Evolutionary conservation across 768 basidiomycete species (phyloP).

Genomic region (Naganishia vishniacii): DNA sequence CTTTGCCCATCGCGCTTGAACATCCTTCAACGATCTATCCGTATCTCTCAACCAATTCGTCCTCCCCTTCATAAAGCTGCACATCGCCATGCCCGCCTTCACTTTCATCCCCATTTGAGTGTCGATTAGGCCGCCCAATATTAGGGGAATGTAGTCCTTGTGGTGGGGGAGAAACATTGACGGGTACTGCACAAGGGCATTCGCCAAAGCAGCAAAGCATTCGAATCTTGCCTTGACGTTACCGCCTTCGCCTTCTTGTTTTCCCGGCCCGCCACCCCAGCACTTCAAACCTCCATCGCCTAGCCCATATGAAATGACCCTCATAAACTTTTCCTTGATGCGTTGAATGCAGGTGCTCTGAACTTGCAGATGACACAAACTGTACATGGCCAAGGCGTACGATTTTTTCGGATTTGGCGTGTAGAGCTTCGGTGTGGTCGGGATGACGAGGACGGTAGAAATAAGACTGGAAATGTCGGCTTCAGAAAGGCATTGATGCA

Average conservation of each 20-base stretch:
- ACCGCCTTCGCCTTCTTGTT: constrained; percentile 32
- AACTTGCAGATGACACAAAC: constrained; percentile 37
- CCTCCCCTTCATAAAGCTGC: constrained; percentile 36
- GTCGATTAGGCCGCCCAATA: constrained; percentile 31
- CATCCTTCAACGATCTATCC: constrained; percentile 24
- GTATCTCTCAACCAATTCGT: constrained; percentile 29
- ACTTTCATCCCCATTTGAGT: constrained; percentile 28
- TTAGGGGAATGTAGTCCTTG: constrained; percentile 34
- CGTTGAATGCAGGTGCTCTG: constrained; percentile 35
- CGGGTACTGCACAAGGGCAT: constrained; percentile 38
- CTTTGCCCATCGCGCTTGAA: neutral
- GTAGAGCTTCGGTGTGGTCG: constrained; percentile 40
- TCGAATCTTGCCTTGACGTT: constrained; percentile 35
- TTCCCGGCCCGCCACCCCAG: constrained; percentile 28
- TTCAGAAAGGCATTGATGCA: constrained; percentile 38
- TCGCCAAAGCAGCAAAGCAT: constrained; percentile 35
- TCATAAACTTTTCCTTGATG: constrained; percentile 37
- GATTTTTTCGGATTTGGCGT: constrained; percentile 45
- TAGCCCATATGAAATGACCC: constrained; percentile 36
- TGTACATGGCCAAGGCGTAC: constrained; percentile 40
- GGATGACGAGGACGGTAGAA: constrained; percentile 38
- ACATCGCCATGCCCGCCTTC: constrained; percentile 34
- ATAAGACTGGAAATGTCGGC: constrained; percentile 39
- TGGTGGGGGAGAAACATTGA: constrained; percentile 38
- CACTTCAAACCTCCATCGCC: constrained; percentile 20